Percentiles rank a stretch among this genome's conserved stretches.
phyloP scores from a whole-genome alignment of 2,329 filamentous ascomycete genomes.

The Paracamarosporium sp. region DNA sequence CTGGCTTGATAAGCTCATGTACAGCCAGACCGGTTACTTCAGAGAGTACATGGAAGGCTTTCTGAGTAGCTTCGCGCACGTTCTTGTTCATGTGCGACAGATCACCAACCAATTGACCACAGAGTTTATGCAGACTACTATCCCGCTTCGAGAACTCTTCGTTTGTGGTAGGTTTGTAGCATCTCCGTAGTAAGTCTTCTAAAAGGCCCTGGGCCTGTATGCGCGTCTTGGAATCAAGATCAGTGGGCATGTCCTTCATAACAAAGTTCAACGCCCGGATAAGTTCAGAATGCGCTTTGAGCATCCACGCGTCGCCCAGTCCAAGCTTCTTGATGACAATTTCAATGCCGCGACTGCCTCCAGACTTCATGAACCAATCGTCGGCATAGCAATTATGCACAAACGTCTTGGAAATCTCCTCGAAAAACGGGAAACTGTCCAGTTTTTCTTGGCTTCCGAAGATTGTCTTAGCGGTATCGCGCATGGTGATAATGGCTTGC shows the following conservation, averaged over 20 bases:
- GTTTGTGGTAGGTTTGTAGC: slow-evolving; percentile 80
- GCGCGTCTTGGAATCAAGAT: slow-evolving; percentile 89
- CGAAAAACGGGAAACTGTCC: slow-evolving; percentile 82
- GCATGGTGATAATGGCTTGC: slow-evolving; percentile 76
- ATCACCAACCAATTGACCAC: slow-evolving; percentile 84
- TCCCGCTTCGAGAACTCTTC: slow-evolving; percentile 75
- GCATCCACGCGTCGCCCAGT: slow-evolving; percentile 83
- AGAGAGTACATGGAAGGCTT: slow-evolving; percentile 80
- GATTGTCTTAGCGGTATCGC: slow-evolving; percentile 76
- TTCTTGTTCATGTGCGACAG: slow-evolving; percentile 95
- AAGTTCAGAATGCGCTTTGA: slow-evolving; percentile 83
- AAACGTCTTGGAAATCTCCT: slow-evolving; percentile 80
- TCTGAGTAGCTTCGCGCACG: slow-evolving; percentile 85
- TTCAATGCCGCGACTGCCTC: slow-evolving; percentile 88
- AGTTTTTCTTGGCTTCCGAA: slow-evolving; percentile 78
- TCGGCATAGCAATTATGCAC: slow-evolving; percentile 96
- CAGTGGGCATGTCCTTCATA: slow-evolving; percentile 96
- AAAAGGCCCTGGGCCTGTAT: slow-evolving; percentile 83
- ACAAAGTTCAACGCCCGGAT: slow-evolving; percentile 93
- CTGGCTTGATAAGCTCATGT: slow-evolving; percentile 86
- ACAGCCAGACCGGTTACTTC: slow-evolving; percentile 79
- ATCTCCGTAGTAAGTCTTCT: slow-evolving; percentile 77
- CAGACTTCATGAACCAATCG: slow-evolving; percentile 98
- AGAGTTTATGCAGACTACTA: slow-evolving; percentile 75
- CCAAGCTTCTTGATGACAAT: slow-evolving; percentile 85